These are phyloP conservation scores for Colletotrichum viniferum DNA, from an alignment of 2,329 filamentous ascomycete species.

Conservation along the genomic window DNA sequence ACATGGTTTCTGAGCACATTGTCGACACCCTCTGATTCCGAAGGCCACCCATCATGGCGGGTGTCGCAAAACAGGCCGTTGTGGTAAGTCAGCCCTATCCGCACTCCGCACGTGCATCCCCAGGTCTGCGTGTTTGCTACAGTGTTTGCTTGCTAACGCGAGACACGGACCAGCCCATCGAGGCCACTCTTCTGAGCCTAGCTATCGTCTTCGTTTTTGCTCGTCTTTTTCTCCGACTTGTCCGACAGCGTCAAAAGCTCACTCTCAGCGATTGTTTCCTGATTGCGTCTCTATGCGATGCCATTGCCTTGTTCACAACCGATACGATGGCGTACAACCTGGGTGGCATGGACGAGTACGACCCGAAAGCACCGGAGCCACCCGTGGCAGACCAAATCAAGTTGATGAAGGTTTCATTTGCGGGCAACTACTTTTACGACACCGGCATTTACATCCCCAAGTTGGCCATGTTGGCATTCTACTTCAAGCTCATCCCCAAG, in stretches of 20 bases:
- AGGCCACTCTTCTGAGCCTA: conserved; percentile 28
- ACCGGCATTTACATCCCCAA: conserved; percentile 34
- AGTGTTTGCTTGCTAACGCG: background rate
- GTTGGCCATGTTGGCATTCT: conserved; percentile 31
- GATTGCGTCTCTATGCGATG: conserved; percentile 28
- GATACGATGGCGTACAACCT: conserved; percentile 30
- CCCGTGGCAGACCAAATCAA: conserved; percentile 20
- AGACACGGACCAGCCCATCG: conserved; percentile 26
- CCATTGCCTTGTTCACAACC: conserved; percentile 28
- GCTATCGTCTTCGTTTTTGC: conserved; percentile 25
- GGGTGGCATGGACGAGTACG: conserved; percentile 29
- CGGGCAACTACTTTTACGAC: conserved; percentile 36
- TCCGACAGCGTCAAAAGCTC: conserved; percentile 27
- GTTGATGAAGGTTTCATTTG: conserved; percentile 30
- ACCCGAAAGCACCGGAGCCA: conserved; percentile 18
- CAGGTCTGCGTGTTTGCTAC: background rate
- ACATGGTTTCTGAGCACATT: background rate
- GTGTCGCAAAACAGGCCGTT: conserved; percentile 18
- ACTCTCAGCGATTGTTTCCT: conserved; percentile 34
- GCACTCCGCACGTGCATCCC: background rate
- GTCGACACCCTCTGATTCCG: background rate
- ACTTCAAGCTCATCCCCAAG: conserved; percentile 29
- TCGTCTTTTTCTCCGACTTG: conserved; percentile 28
- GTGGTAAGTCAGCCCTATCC: conserved; percentile 8
- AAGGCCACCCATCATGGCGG: background rate